phyloP scores from a whole-genome alignment of 768 basidiomycete species.

The Russula olivacea region DNA sequence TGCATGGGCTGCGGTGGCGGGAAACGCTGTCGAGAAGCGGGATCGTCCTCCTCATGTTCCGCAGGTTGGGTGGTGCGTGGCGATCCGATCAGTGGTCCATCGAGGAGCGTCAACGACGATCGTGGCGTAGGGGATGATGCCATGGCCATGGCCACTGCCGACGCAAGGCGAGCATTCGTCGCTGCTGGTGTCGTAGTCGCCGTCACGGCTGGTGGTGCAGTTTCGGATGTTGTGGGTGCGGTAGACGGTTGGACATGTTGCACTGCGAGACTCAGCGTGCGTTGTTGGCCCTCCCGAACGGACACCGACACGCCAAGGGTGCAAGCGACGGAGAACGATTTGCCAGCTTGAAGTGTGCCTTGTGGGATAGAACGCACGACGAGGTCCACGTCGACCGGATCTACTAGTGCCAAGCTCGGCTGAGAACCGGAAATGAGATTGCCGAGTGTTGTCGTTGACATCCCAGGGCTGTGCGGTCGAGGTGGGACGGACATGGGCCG shows the following conservation, averaged over 20 bases:
- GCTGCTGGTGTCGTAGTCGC: background rate
- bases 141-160: background rate
- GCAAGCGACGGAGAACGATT: conserved; percentile 54
- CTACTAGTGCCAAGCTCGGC: conserved; percentile 13
- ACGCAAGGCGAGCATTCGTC: conserved; percentile 1
- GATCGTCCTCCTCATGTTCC: background rate
- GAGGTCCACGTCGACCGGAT: conserved; percentile 53
- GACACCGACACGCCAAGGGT: conserved; percentile 47
- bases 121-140: conserved; percentile 6
- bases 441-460: conserved; percentile 30
- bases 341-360: conserved; percentile 43
- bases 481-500: conserved; percentile 27
- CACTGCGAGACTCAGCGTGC: conserved; percentile 49
- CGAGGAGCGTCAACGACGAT: conserved; percentile 1
- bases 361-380: conserved; percentile 47
- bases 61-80: conserved; percentile 10
- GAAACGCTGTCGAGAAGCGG: background rate
- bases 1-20: conserved; percentile 15
- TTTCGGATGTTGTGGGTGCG: conserved; percentile 11
- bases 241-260: conserved; percentile 54
- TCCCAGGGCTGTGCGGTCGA: conserved; percentile 33
- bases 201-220: background rate
- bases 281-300: conserved; percentile 36
- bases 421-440: conserved; percentile 23
- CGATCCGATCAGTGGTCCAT: conserved; percentile 17